Base-by-base conservation (phyloP, 345 rosid species). In the Angophora floribunda region DNA sequence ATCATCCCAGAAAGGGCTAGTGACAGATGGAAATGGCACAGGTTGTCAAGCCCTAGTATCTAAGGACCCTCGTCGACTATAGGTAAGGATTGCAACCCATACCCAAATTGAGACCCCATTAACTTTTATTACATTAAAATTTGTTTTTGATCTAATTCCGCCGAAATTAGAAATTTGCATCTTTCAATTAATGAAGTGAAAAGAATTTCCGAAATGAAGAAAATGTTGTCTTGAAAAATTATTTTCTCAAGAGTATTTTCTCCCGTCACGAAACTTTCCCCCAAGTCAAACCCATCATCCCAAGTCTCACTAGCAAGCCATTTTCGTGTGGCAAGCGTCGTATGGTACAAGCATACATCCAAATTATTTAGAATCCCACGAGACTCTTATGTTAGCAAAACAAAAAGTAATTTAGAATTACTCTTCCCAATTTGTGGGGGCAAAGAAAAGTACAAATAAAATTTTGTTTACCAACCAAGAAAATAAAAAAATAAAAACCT, bases 291-390 rank as follows among this genome's bases (percentile, higher is more conserved):
- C 14, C 7, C 15, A 3, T 61, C 61, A 47, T 51, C 30, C 30
- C 78, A 30, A 14, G 7, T n/a, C 41, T n/a, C 21, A 4, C 5
- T 65, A 65, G 9, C 14, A 14, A 11, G 30, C 26, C 67, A 63
- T 63, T 0, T 3, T 3, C 5, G 2, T 13, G 0, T 14, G 10
- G 10, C 19, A 14, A 7, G 75, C 75, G n/a, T 63, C 15, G 41
- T 14, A 63, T n/a, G 13, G 36, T 14, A n/a, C 75, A 14, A 13
- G 41, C n/a, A 14, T n/a, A 0, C 13, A 0, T 16, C 36, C 75
- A 13, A 36, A 14, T 63, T n/a, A 63, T n/a, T 0, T 30, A 63
- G 36, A n/a, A 63, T 63, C 70, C 70, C 13, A n/a, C 1, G 13
- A 24, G 28, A 0, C 65, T 26, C 65, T 59, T 21, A 26, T 12